phyloP scores from a whole-genome alignment of 192 early-diverging fungal genomes.

The Backusella australiensis region DNA sequence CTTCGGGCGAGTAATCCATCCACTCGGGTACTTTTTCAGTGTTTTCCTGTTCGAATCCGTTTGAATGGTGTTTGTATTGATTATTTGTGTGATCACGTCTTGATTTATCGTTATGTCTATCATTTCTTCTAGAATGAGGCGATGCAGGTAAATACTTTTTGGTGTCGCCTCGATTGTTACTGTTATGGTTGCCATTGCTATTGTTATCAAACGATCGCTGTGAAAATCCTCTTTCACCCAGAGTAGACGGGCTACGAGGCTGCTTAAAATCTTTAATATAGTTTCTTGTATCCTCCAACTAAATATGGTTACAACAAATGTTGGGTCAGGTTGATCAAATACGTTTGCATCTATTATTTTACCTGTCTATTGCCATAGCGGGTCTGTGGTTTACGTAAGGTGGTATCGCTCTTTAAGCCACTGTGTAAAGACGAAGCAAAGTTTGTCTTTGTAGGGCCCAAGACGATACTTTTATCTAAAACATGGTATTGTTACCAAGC shows the following conservation, averaged over 20 bases:
- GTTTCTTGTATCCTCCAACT: slow-evolving; percentile 11
- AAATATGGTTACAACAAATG: background rate
- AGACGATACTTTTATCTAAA: slow-evolving; percentile 45
- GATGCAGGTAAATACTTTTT: background rate
- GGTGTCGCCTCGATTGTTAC: background rate
- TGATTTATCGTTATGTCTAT: background rate
- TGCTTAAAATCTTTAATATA: slow-evolving; percentile 30
- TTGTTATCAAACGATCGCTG: slow-evolving; percentile 15
- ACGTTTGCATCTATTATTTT: background rate
- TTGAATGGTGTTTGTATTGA: background rate
- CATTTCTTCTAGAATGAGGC: slow-evolving; percentile 7
- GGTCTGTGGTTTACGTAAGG: slow-evolving; percentile 4
- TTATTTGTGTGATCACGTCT: background rate
- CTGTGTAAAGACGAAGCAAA: slow-evolving; percentile 52
- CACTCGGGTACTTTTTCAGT: slow-evolving; percentile 46
- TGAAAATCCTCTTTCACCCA: slow-evolving; percentile 33
- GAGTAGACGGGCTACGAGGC: slow-evolving; percentile 28
- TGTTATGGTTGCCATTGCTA: background rate
- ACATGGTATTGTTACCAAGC: background rate
- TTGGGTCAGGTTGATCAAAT: background rate
- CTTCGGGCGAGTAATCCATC: slow-evolving; percentile 61
- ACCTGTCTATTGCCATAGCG: slow-evolving; percentile 18
- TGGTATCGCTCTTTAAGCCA: slow-evolving; percentile 42
- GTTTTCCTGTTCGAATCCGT: background rate
- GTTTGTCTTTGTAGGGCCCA: slow-evolving; percentile 55